Evolutionary conservation across 2,329 filamentous ascomycete species (phyloP).

Genomic region (Penicillium hordei): DNA sequence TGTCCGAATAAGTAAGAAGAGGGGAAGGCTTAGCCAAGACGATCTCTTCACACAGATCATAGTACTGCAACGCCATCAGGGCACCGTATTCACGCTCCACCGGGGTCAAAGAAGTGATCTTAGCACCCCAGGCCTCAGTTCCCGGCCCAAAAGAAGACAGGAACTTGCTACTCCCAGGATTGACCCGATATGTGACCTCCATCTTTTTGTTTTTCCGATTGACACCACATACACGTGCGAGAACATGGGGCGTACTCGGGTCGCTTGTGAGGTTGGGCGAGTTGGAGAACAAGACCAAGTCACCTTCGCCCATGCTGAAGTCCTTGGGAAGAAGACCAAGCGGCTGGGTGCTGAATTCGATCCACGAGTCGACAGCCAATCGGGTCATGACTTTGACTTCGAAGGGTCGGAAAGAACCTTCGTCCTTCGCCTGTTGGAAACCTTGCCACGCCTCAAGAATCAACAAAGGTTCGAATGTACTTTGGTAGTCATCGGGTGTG

Average conservation of each 20-base stretch:
- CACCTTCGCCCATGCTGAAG: conserved; percentile 73
- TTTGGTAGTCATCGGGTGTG: conserved; percentile 76
- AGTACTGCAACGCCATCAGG: conserved; percentile 86
- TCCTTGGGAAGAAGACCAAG: conserved; percentile 69
- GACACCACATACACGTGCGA: conserved; percentile 78
- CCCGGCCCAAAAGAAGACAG: conserved; percentile 68
- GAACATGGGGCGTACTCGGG: conserved; percentile 69
- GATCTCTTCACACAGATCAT: conserved; percentile 92
- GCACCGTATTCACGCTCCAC: conserved; percentile 95
- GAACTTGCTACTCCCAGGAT: conserved; percentile 60
- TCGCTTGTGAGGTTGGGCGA: conserved; percentile 68
- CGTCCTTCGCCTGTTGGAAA: conserved; percentile 86
- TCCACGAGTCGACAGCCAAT: conserved; percentile 85
- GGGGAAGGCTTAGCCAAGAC: conserved; percentile 86
- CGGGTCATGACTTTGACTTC: conserved; percentile 85
- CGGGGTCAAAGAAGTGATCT: conserved; percentile 89
- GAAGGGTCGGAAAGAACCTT: conserved; percentile 75
- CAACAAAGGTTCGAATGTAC: conserved; percentile 85
- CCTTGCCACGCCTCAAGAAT: conserved; percentile 94
- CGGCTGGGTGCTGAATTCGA: conserved; percentile 86
- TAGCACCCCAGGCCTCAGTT: conserved; percentile 69
- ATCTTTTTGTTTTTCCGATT: conserved; percentile 77
- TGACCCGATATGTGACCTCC: conserved; percentile 83
- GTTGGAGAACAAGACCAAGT: conserved; percentile 83
- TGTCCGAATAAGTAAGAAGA: conserved; percentile 75